Evolutionary conservation across 2,329 filamentous ascomycete genomes (phyloP), one percentile per base, ranked within the genome.

Genomic region (Arthrobotrys pseudoclavata): DNA sequence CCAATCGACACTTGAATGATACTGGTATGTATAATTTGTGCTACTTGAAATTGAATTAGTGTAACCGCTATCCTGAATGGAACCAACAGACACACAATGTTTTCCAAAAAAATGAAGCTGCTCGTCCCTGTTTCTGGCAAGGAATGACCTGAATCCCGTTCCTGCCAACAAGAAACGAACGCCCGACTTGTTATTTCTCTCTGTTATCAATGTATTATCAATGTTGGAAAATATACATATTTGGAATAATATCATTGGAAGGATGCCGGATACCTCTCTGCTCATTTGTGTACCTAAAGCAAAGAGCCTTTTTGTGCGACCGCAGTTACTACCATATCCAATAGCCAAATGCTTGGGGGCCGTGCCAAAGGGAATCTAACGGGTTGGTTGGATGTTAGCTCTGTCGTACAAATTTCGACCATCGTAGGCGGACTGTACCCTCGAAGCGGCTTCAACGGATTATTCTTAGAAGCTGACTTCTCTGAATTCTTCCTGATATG

Each of bases 21-120:
- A 24, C 9, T 12, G 20, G 18, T 18, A 24, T 42, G 55, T 40
- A 42, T 40, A 34, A 42, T 60, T 60, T 60, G 55, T 60, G 34
- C 55, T 26, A 42, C 55, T 40, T 26, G 55, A 60, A 42, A 60
- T 60, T n/a, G 29, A 61, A 37, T 26, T 18, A 12, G 66, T 76
- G 72, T 76, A 76, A 76, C 66, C 66, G 60, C 72, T 66, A 66
- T 76, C 66, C 72, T 52, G 52, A 31, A 76, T 76, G 60, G 72
- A 76, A 76, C 72, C 72, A 76, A 76, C 66, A 69, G 50, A 34
- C 29, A 45, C 22, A 13, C 20, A 29, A 55, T 29, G n/a, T 31
- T 22, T 55, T 34, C 40, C 47, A 55, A 55, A 55, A 55, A 67
- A 29, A 50, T 60, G 24, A 24, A 64, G 34, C 26, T 31, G 13